Evolutionary conservation across 305 asterid genomes (phyloP).

Genomic region (Fraxinus sp.): DNA sequence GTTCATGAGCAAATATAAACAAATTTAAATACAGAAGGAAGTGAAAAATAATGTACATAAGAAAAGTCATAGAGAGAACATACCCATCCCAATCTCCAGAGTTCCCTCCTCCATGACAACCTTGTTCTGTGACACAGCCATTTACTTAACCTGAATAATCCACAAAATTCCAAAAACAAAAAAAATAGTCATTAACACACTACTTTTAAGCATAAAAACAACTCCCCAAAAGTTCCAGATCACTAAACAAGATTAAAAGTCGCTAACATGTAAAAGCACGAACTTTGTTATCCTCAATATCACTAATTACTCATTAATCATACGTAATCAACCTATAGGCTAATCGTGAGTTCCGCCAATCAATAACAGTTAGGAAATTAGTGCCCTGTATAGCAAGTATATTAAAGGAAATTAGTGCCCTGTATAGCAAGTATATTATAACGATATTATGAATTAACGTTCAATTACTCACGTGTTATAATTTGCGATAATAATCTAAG

Average conservation of each 20-base stretch:
- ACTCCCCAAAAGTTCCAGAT: constrained; percentile 15
- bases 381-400: too few relatives aligned
- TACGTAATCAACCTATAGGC: not conserved
- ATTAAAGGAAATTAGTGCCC: not conserved
- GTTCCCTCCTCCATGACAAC: constrained; percentile 48
- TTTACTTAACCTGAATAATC: constrained; percentile 33
- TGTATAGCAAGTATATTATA: too few relatives aligned
- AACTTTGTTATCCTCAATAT: constrained; percentile 1
- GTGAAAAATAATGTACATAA: not conserved
- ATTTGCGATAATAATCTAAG: too few relatives aligned
- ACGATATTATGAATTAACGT: too few relatives aligned
- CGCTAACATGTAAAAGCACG: not conserved
- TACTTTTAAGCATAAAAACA: constrained; percentile 16
- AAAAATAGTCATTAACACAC: not conserved
- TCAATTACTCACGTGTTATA: too few relatives aligned
- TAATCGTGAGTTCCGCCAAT: not conserved
- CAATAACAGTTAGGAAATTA: not conserved
- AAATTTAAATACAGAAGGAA: not conserved
- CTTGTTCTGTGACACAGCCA: constrained; percentile 44
- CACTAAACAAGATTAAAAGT: not conserved
- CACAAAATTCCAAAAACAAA: constrained; percentile 9
- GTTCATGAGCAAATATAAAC: not conserved
- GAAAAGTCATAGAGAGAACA: constrained; percentile 7
- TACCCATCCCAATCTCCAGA: constrained; percentile 59
- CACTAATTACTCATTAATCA: constrained; percentile 3